These are phyloP conservation scores for Paramecium sonneborni DNA, from an alignment of 73 alveolate species.

Conservation along the genomic window DNA sequence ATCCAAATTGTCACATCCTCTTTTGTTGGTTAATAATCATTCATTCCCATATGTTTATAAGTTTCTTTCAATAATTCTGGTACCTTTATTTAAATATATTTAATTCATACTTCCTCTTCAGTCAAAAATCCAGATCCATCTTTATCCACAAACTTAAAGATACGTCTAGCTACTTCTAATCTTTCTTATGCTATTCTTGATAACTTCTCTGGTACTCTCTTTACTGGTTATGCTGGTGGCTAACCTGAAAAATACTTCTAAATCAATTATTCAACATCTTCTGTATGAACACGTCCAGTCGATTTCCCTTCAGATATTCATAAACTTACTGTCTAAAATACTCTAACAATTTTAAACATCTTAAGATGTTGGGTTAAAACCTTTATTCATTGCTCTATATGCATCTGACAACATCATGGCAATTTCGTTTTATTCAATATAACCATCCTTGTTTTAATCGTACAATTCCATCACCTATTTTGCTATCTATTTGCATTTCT, in stretches of 20 bases:
- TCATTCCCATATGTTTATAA: constrained; percentile 57
- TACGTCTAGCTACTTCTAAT: constrained; percentile 40
- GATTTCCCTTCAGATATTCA: constrained; percentile 5
- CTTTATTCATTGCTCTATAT: constrained; percentile 55
- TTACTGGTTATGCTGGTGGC: constrained; percentile 45
- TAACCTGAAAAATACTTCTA: not conserved
- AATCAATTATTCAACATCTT: constrained; percentile 32
- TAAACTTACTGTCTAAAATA: constrained; percentile 27
- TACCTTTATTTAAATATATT: not conserved
- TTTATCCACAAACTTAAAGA: constrained; percentile 15
- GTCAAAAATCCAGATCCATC: constrained; percentile 48
- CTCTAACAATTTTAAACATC: constrained; percentile 26
- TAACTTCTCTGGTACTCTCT: constrained; percentile 29
- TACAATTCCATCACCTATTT: constrained; percentile 43
- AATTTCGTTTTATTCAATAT: constrained; percentile 55
- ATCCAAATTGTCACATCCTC: constrained; percentile 62
- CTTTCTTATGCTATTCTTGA: constrained; percentile 35
- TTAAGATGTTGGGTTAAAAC: not conserved
- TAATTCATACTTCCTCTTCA: not conserved
- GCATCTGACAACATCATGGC: constrained; percentile 42
- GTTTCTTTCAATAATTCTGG: constrained; percentile 53
- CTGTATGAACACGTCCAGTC: constrained; percentile 17
- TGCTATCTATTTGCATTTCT: constrained; percentile 55
- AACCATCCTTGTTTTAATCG: constrained; percentile 54
- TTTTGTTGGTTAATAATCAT: constrained; percentile 56